phyloP scores from a whole-genome alignment of 1,284 basidiomycete genomes.

The Hortiboletus rubellus region DNA sequence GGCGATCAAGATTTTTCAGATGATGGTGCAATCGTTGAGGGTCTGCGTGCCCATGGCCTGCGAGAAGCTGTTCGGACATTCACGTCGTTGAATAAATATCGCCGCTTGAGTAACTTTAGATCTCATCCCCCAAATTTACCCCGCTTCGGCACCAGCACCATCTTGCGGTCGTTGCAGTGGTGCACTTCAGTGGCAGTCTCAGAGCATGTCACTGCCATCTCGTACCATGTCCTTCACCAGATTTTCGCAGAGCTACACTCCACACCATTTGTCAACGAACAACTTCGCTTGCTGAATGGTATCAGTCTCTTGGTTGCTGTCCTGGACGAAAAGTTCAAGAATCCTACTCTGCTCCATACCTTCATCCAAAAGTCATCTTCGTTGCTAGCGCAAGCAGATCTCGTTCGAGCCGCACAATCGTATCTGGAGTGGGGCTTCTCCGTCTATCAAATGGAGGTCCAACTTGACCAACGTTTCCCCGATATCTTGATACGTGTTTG shows the following conservation, averaged over 20 bases:
- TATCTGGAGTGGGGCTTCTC: constrained; percentile 77
- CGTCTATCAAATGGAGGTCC: constrained; percentile 41
- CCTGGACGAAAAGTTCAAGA: constrained; percentile 54
- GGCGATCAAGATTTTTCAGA: constrained; percentile 56
- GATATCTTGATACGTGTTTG: constrained; percentile 67
- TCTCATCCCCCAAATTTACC: constrained; percentile 66
- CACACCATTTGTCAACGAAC: constrained; percentile 84
- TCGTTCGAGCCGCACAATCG: constrained; percentile 68
- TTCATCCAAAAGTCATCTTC: constrained; percentile 69
- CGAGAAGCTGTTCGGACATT: constrained; percentile 45
- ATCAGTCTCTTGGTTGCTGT: constrained; percentile 73
- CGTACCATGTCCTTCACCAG: constrained; percentile 77
- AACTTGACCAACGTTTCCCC: constrained; percentile 54
- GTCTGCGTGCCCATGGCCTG: constrained; percentile 41
- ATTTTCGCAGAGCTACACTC: constrained; percentile 68
- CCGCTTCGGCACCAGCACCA: constrained; percentile 45
- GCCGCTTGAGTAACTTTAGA: constrained; percentile 46
- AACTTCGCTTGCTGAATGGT: constrained; percentile 74
- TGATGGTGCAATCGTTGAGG: constrained; percentile 47
- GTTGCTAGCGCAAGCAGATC: constrained; percentile 67
- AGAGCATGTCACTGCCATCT: constrained; percentile 49
- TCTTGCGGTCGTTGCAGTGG: constrained; percentile 64
- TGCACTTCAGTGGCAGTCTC: constrained; percentile 42
- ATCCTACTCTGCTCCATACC: constrained; percentile 60
- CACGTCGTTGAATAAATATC: constrained; percentile 50